Conservation (phyloP, 2,329 filamentous ascomycete genomes). For the Phialophora verrucosa region DNA sequence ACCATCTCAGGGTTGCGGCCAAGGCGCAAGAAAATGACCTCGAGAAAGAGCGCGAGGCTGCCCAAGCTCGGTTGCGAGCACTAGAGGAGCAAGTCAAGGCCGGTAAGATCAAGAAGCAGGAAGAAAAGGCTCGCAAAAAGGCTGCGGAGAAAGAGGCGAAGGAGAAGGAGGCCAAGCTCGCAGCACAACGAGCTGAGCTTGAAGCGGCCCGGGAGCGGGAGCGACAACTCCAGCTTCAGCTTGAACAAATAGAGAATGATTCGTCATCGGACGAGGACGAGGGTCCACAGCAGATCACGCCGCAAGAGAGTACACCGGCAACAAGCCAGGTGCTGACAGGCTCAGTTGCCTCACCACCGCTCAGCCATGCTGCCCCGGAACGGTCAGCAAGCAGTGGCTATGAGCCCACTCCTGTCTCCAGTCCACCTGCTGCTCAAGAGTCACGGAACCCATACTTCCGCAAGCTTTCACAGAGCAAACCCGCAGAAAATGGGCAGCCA, state of each 20-base stretch:
- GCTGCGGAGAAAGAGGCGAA: constrained; percentile 84
- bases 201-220: constrained; percentile 90
- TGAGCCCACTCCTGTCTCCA: constrained; percentile 57
- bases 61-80: constrained; percentile 80
- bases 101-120: constrained; percentile 93
- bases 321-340: constrained; percentile 60
- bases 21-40: constrained; percentile 79
- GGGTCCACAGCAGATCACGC: constrained; percentile 72
- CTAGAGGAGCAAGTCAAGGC: constrained; percentile 93
- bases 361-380: constrained; percentile 41
- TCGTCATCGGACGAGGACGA: constrained; percentile 75
- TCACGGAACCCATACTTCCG: constrained; percentile 96
- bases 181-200: constrained; percentile 85
- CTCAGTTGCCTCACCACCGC: constrained; percentile 42
- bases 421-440: constrained; percentile 64
- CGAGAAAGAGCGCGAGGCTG: constrained; percentile 76
- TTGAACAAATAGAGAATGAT: constrained; percentile 78
- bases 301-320: constrained; percentile 64
- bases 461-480: constrained; percentile 79
- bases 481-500: constrained; percentile 54
- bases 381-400: constrained; percentile 56
- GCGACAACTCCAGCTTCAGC: constrained; percentile 83
- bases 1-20: constrained; percentile 68
- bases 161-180: constrained; percentile 84
- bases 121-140: constrained; percentile 92